Percentiles rank a stretch among this genome's conserved stretches.
Evolutionary conservation across 208 protist genomes (phyloP).

Genomic region (Crithidia fasciculata): DNA sequence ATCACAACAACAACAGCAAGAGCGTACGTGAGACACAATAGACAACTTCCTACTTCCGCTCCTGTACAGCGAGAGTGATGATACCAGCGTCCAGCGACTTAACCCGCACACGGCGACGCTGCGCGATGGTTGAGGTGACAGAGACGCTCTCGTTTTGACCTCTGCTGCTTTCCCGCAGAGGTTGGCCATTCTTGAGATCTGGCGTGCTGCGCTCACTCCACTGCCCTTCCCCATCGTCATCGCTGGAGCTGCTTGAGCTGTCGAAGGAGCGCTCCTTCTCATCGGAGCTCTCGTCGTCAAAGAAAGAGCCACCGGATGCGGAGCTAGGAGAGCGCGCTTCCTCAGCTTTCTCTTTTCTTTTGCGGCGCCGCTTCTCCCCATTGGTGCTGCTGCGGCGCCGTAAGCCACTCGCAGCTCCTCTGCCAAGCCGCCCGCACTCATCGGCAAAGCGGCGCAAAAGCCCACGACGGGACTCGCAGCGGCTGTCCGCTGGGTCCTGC

Average conservation of each 20-base stretch:
- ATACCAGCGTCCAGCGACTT: conserved; percentile 3
- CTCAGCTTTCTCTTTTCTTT: no score
- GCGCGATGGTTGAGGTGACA: neutral
- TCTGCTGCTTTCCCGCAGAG: neutral
- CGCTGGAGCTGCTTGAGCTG: neutral
- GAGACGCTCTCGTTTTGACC: no score
- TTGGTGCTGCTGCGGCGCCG: neutral
- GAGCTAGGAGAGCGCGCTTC: neutral
- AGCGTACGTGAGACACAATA: no score
- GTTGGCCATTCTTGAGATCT: neutral
- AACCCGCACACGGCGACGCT: conserved; percentile 2
- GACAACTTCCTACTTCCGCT: neutral
- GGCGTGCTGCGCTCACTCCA: neutral
- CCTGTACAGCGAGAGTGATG: neutral
- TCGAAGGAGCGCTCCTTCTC: neutral
- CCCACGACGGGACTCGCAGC: neutral
- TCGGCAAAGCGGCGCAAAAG: neutral
- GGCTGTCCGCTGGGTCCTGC: neutral
- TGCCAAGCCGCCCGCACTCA: neutral
- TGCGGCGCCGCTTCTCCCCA: neutral
- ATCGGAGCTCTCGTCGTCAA: neutral
- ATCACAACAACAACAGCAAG: no score
- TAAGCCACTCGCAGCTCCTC: neutral
- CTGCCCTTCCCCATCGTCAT: neutral
- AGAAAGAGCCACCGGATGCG: neutral